Percentiles rank a stretch among this genome's conserved stretches.
These are phyloP conservation scores for Urtica urens DNA, from an alignment of 306 rosid species.

Conservation along the genomic window DNA sequence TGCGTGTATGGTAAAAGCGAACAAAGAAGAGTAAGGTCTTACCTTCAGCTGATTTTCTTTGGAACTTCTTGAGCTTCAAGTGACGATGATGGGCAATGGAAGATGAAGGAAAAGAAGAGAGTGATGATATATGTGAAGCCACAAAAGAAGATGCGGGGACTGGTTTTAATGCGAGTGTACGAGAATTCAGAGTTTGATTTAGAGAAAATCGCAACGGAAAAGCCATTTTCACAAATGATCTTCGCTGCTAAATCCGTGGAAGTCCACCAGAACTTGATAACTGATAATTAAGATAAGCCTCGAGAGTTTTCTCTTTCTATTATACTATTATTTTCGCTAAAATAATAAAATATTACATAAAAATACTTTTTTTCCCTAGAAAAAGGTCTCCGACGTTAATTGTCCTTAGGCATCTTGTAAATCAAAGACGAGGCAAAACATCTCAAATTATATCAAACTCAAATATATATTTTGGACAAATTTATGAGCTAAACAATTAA, in stretches of 20 bases:
- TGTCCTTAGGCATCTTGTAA: too few relatives aligned
- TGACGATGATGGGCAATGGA: constrained; percentile 16
- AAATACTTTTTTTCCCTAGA: too few relatives aligned
- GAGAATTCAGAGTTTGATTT: constrained; percentile 17
- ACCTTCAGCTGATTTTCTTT: constrained; percentile 57
- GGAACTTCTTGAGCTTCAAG: constrained; percentile 30
- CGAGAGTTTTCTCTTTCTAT: neutral
- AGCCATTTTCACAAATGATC: constrained; percentile 23
- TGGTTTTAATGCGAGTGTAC: constrained; percentile 10
- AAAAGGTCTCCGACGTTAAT: too few relatives aligned
- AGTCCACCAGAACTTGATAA: constrained; percentile 1
- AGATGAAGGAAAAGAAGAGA: constrained; percentile 17
- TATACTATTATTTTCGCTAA: neutral
- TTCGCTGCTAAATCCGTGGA: neutral
- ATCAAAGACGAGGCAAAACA: too few relatives aligned
- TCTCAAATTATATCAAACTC: too few relatives aligned
- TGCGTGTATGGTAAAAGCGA: neutral
- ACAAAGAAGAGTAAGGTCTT: constrained; percentile 5
- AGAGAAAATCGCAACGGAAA: constrained; percentile 26
- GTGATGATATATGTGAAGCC: constrained; percentile 8
- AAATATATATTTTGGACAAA: too few relatives aligned
- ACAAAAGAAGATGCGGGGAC: constrained; percentile 4
- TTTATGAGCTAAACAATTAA: too few relatives aligned
- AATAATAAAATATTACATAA: too few relatives aligned
- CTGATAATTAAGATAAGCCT: neutral